These are phyloP conservation scores for Stentor coeruleus DNA, from an alignment of 73 alveolate species.

Conservation along the genomic window DNA sequence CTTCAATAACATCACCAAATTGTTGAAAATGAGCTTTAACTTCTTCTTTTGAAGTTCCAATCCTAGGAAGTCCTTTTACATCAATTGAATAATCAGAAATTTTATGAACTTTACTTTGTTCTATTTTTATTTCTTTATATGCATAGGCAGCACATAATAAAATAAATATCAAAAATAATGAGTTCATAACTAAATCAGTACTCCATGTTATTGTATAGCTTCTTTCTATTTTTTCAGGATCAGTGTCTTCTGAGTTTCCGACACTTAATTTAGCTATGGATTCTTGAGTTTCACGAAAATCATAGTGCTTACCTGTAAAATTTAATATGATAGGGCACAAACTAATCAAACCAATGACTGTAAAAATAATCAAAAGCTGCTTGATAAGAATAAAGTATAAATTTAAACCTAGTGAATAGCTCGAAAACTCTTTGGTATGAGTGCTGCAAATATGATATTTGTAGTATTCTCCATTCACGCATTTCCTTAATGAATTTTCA, in stretches of 20 bases:
- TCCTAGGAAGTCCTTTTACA: constrained; percentile 20
- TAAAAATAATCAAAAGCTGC: constrained; percentile 4
- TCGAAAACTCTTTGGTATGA: background rate
- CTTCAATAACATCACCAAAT: constrained; percentile 20
- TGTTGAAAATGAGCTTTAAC: background rate
- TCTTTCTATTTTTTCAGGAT: background rate
- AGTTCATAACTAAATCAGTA: background rate
- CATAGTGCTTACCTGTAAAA: background rate
- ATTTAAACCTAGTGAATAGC: background rate
- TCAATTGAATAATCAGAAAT: constrained; percentile 13
- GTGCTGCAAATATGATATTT: background rate
- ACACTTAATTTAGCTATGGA: background rate
- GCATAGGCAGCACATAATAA: background rate
- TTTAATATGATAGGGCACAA: background rate
- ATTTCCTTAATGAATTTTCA: background rate
- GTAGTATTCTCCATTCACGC: background rate
- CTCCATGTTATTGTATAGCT: background rate
- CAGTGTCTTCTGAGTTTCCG: constrained; percentile 13
- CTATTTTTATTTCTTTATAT: background rate
- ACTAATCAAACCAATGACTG: background rate
- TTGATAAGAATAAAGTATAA: background rate
- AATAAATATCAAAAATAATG: background rate
- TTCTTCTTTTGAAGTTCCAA: background rate
- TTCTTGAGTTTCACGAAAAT: background rate
- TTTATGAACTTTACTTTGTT: background rate